phyloP scores from a whole-genome alignment of 2,329 filamentous ascomycete species.

The Claviceps cyperi region DNA sequence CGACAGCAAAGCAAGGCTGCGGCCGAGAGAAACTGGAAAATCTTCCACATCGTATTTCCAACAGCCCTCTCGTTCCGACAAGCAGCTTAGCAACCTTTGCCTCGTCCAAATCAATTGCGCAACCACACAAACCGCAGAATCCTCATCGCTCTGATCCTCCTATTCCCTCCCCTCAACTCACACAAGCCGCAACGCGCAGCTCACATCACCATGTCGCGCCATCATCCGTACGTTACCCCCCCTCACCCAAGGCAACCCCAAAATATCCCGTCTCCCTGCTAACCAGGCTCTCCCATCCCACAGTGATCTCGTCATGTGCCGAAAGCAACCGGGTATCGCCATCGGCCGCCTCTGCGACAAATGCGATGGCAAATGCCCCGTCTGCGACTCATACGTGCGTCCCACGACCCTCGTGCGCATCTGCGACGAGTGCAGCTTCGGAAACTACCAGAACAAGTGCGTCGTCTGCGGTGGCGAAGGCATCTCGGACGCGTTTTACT shows the following conservation, averaged over 20 bases:
- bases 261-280: background rate
- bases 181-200: background rate
- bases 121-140: background rate
- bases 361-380: slow-evolving; percentile 97
- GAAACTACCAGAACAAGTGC: slow-evolving; percentile 99
- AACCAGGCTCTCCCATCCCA: slow-evolving; percentile 3
- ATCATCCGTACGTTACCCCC: slow-evolving; percentile 59
- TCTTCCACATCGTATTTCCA: slow-evolving; percentile 4
- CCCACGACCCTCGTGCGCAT: slow-evolving; percentile 95
- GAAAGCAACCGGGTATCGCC: slow-evolving; percentile 92
- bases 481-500: slow-evolving; percentile 97
- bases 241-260: background rate
- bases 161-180: background rate
- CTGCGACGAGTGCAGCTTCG: slow-evolving; percentile 98
- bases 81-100: background rate
- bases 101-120: background rate
- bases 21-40: slow-evolving; percentile 17
- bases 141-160: background rate
- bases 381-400: slow-evolving; percentile 97
- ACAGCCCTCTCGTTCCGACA: background rate
- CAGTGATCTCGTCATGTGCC: slow-evolving; percentile 97
- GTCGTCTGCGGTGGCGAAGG: slow-evolving; percentile 97
- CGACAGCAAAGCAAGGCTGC: slow-evolving; percentile 29
- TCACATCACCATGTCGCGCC: slow-evolving; percentile 59
- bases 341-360: slow-evolving; percentile 99